phyloP scores from a whole-genome alignment of 2,329 filamentous ascomycete genomes.

The Exophiala phaeomuriformis region DNA sequence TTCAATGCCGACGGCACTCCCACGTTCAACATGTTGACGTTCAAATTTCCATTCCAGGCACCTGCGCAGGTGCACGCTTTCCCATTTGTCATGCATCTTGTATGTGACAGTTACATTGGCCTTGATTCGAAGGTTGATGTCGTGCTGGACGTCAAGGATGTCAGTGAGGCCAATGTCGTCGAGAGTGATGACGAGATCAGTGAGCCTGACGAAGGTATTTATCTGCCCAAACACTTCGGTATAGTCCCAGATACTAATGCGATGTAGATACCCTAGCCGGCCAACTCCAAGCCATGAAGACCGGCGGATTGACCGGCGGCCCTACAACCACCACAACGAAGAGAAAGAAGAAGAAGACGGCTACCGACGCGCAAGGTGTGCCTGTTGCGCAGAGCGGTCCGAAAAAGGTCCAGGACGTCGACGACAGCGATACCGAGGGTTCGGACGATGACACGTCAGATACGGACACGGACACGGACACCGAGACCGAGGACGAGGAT shows the following conservation, averaged over 20 bases:
- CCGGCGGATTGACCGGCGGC: slow-evolving; percentile 46
- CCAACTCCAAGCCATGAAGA: slow-evolving; percentile 82
- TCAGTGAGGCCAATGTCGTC: slow-evolving; percentile 72
- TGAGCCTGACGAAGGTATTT: slow-evolving; percentile 92
- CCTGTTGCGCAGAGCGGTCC: slow-evolving; percentile 48
- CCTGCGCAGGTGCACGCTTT: slow-evolving; percentile 88
- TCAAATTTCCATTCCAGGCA: slow-evolving; percentile 95
- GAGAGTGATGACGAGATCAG: slow-evolving; percentile 79
- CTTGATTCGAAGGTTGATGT: slow-evolving; percentile 91
- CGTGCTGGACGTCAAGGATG: slow-evolving; percentile 79
- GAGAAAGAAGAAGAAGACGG: slow-evolving; percentile 43
- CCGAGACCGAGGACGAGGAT: slow-evolving; percentile 68
- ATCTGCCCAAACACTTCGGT: slow-evolving; percentile 6
- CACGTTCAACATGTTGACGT: slow-evolving; percentile 88
- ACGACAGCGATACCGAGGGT: slow-evolving; percentile 61
- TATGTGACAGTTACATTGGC: slow-evolving; percentile 92
- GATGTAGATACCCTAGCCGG: slow-evolving; percentile 75
- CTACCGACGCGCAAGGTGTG: slow-evolving; percentile 50
- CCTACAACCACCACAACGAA: slow-evolving; percentile 51
- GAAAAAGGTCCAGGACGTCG: neutral
- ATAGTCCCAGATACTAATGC: slow-evolving; percentile 27
- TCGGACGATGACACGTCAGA: slow-evolving; percentile 50
- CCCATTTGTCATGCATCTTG: slow-evolving; percentile 85
- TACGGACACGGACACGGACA: slow-evolving; percentile 58
- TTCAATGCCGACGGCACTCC: slow-evolving; percentile 69